Conservation (phyloP, 176 grass and related monocot species). For the Dendrocalamus sinicus region DNA sequence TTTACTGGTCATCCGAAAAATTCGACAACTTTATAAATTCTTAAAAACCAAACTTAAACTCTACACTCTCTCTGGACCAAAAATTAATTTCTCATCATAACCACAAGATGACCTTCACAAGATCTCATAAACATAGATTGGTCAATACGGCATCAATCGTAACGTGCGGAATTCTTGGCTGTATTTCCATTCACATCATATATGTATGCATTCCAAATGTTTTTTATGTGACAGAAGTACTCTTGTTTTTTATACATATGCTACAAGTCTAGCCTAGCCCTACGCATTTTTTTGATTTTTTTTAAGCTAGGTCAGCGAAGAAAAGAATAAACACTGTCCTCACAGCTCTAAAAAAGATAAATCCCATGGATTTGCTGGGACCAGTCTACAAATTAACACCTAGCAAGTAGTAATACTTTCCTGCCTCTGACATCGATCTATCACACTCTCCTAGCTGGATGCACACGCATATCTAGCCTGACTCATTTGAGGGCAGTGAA, state of each 20-base stretch:
- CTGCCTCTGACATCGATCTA: background rate
- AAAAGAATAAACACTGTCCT: conserved; percentile 1
- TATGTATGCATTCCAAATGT: conserved; percentile 3
- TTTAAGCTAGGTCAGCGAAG: conserved; percentile 16
- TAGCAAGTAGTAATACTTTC: background rate
- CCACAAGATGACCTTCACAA: too few relatives aligned
- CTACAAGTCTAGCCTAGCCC: background rate
- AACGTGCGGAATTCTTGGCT: conserved; percentile 42
- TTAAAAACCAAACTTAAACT: too few relatives aligned
- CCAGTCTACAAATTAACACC: background rate
- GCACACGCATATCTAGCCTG: background rate
- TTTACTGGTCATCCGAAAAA: too few relatives aligned
- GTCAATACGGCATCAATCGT: conserved; percentile 58
- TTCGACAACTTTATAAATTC: too few relatives aligned
- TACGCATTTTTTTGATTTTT: background rate
- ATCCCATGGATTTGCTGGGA: conserved; percentile 18
- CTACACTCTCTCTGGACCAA: fast-evolving
- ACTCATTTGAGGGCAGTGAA: background rate
- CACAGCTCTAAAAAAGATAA: conserved; percentile 1
- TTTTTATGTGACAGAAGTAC: background rate
- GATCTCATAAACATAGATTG: background rate
- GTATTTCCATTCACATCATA: background rate
- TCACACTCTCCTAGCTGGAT: background rate
- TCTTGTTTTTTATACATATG: background rate
- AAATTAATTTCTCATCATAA: too few relatives aligned